A percentile compares a stretch with the other conserved stretches of the same genome.
phyloP scores from a whole-genome alignment of 2,329 filamentous ascomycete genomes.

The Xylaria polymorpha region DNA sequence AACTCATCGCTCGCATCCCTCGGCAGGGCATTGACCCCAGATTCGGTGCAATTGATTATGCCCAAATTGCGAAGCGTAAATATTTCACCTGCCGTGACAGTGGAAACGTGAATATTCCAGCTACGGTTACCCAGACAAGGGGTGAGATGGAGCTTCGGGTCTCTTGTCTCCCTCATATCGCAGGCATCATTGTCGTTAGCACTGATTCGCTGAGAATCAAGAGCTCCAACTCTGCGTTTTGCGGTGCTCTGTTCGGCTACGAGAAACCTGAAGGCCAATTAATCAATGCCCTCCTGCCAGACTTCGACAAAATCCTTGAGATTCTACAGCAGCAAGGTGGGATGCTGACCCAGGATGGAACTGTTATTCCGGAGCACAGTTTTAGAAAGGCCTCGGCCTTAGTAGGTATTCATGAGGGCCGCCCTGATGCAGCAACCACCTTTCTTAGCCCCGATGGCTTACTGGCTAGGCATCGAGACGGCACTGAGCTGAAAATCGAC shows the following conservation, averaged over 20 bases:
- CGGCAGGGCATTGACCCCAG: slow-evolving; percentile 77
- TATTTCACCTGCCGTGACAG: slow-evolving; percentile 88
- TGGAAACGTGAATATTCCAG: slow-evolving; percentile 83
- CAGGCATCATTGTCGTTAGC: slow-evolving; percentile 93
- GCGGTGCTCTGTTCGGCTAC: slow-evolving; percentile 89
- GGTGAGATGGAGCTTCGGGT: slow-evolving; percentile 80
- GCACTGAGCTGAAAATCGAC: slow-evolving; percentile 91
- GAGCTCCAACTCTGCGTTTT: slow-evolving; percentile 96
- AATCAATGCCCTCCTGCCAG: slow-evolving; percentile 84
- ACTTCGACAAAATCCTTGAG: slow-evolving; percentile 84
- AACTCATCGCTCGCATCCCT: slow-evolving; percentile 84
- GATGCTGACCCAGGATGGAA: slow-evolving; percentile 86
- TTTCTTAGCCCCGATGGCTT: slow-evolving; percentile 89
- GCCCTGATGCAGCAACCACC: slow-evolving; percentile 78
- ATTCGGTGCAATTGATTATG: slow-evolving; percentile 81
- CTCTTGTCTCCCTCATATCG: slow-evolving; percentile 96
- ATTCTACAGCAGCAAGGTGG: slow-evolving; percentile 89
- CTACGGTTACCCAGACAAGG: slow-evolving; percentile 79
- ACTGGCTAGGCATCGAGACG: slow-evolving; percentile 87
- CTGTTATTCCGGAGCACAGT: slow-evolving; percentile 95
- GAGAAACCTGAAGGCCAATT: slow-evolving; percentile 82
- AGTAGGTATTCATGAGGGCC: slow-evolving; percentile 84
- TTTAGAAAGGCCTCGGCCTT: slow-evolving; percentile 90
- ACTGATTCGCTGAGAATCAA: slow-evolving; percentile 81
- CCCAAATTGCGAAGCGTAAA: slow-evolving; percentile 75